These are phyloP conservation scores for Anastatica hierochuntica DNA, from an alignment of 345 rosid genomes.

Conservation along the genomic window DNA sequence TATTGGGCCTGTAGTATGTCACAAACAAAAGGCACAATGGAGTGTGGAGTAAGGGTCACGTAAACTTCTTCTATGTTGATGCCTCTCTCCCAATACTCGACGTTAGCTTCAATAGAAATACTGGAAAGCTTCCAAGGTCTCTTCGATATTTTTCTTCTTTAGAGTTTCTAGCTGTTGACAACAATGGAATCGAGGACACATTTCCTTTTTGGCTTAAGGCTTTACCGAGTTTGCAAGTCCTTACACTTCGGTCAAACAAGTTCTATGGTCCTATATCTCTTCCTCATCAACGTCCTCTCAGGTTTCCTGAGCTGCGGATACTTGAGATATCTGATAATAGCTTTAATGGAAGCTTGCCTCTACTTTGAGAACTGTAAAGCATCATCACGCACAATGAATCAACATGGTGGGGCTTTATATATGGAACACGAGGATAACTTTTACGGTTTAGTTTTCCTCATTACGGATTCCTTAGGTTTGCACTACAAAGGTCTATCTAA, in stretches of 20 bases:
- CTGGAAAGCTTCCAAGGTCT: slow-evolving; percentile 14
- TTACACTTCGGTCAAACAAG: slow-evolving; percentile 8
- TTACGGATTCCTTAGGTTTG: neutral
- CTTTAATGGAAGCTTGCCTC: slow-evolving; percentile 1
- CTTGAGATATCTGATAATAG: neutral
- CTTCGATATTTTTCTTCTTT: neutral
- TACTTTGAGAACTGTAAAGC: slow-evolving; percentile 12
- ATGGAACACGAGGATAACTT: neutral
- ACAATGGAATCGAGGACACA: slow-evolving; percentile 4
- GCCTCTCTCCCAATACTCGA: neutral
- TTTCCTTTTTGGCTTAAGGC: slow-evolving; percentile 20
- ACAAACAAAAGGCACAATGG: too few species aligned
- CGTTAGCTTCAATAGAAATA: neutral
- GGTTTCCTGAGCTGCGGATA: neutral
- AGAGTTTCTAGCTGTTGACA: neutral
- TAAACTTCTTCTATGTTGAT: neutral
- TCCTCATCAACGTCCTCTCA: neutral
- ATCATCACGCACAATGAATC: neutral
- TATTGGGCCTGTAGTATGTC: too few species aligned
- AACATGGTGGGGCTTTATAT: neutral
- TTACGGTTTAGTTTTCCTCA: neutral
- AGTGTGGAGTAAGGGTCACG: too few species aligned
- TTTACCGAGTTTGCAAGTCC: neutral
- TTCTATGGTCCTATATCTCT: slow-evolving; percentile 4
- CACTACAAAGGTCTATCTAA: slow-evolving; percentile 6